phyloP scores from a whole-genome alignment of 176 grass and related monocot species.

The Oryza punctata region DNA sequence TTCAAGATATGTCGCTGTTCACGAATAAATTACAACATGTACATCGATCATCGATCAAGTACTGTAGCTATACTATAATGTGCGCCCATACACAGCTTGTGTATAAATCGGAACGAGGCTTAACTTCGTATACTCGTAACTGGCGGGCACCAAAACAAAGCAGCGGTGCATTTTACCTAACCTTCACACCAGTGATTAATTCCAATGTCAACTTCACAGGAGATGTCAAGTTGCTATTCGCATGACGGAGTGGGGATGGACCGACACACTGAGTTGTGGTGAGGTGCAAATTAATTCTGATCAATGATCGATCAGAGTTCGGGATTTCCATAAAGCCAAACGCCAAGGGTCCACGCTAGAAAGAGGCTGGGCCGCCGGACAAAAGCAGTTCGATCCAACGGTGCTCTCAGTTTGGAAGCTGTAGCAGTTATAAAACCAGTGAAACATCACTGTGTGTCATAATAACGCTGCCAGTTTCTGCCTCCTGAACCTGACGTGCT shows the following conservation, averaged over 20 bases:
- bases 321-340: neutral
- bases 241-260: neutral
- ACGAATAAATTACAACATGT: neutral
- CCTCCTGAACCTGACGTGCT: neutral
- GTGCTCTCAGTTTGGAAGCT: neutral
- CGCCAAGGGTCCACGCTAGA: neutral
- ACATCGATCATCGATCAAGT: neutral
- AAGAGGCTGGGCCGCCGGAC: neutral
- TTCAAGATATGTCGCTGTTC: neutral
- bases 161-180: conserved; percentile 26
- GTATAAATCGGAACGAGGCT: neutral
- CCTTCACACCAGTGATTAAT: neutral
- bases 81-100: neutral
- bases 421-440: neutral
- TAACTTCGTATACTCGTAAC: neutral
- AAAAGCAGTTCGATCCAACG: neutral
- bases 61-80: neutral
- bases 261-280: neutral
- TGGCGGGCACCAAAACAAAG: neutral
- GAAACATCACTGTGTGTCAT: neutral
- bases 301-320: neutral
- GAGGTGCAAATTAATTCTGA: neutral
- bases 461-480: neutral
- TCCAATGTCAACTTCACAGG: conserved; percentile 8
- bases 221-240: neutral